Base-by-base conservation (phyloP, 192 early-diverging fungal species). In the Martensiomyces pterosporus region DNA sequence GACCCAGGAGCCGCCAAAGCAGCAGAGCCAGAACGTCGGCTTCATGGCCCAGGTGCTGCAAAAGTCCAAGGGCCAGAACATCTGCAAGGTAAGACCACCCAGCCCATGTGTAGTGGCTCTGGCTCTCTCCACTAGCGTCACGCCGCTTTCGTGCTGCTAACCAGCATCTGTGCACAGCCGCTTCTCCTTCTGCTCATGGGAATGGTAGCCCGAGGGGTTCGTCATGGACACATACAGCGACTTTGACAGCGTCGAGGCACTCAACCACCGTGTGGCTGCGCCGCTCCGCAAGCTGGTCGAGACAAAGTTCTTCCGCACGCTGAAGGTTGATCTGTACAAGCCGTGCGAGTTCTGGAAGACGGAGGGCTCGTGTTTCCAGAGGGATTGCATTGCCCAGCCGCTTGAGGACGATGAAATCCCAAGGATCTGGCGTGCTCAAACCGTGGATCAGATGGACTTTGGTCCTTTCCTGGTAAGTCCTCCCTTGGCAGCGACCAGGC, bases 341-440 rank as follows among this genome's bases (percentile, higher is more conserved):
- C 85, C 85, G 3, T 97, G 94, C 53, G 83, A 82, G 9, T 95
- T 93, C 64, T 97, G 94, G 94, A 73, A 78, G 16, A 89, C 87
- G 16, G 84, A 92, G 55, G 80, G 77, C 16, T 72, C 85, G 22
- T 97, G 94, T 64, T 79, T 86, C 49, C 80, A 91, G 52, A 56
- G 80, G 38, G 87, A 92, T 50, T 97, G 94, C 61, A 80, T 85
- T 9, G 94, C 94, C 6, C 69, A 81, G 36, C 82, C 85, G n/a
- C 76, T 83, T 7, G 89, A 92, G 39, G 89, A 92, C 67, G 79
- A 79, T 52, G 15, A 55, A 17, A 46, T 81, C 39, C 83, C 80
- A 3, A 51, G 60, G 15, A 66, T 72, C 17, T 80, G 81, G 78
- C 71, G 68, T 32, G 49, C 64, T 16, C 72, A 76, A 18, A 78